A percentile compares a stretch with the other conserved stretches of the same genome.
Conservation (phyloP, 208 protist species). For the Trypanosoma mega region DNA sequence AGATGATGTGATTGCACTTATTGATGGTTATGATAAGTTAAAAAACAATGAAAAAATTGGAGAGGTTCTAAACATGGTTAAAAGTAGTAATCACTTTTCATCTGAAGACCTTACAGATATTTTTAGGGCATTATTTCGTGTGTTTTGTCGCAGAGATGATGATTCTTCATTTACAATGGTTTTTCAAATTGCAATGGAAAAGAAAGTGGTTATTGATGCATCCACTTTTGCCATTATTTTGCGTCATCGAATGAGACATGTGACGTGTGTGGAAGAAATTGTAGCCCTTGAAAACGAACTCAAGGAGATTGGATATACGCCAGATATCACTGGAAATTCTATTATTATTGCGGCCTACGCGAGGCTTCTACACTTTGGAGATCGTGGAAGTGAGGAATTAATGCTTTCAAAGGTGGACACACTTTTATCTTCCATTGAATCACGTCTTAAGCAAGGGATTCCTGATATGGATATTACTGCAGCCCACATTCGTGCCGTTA, state of each 20-base stretch:
- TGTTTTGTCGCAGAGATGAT: constrained; percentile 60
- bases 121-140: constrained; percentile 59
- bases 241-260: constrained; percentile 74
- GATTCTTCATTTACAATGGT: constrained; percentile 53
- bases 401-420: constrained; percentile 90
- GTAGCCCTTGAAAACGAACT: constrained; percentile 53
- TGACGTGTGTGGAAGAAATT: constrained; percentile 69
- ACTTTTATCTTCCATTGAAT: constrained; percentile 83
- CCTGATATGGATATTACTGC: constrained; percentile 85
- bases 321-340: constrained; percentile 80
- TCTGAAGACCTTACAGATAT: constrained; percentile 30
- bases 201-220: constrained; percentile 35
- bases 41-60: constrained; percentile 57
- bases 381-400: constrained; percentile 78
- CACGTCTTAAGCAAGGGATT: constrained; percentile 76
- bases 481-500: constrained; percentile 79
- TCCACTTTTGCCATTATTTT: constrained; percentile 60
- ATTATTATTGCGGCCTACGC: constrained; percentile 88
- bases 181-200: constrained; percentile 52
- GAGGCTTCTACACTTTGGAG: constrained; percentile 80
- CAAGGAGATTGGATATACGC: constrained; percentile 51
- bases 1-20: constrained; percentile 72
- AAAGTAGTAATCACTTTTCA: background rate
- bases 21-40: constrained; percentile 82
- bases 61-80: constrained; percentile 40